phyloP scores from a whole-genome alignment of 176 grass and related monocot species.

The Cenchrus americanus region DNA sequence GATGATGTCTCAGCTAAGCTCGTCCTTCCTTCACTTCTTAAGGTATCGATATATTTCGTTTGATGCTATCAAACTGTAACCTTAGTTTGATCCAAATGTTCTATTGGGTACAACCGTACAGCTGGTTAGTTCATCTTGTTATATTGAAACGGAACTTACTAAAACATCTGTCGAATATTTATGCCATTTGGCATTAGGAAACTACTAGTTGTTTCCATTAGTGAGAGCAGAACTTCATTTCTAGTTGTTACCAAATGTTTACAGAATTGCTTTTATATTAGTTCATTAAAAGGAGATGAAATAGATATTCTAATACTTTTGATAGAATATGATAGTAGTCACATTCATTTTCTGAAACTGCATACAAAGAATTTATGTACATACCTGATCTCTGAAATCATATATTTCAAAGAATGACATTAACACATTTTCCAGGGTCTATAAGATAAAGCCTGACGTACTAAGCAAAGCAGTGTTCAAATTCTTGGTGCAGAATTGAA shows the following conservation, averaged over 20 bases:
- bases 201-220: constrained; percentile 18
- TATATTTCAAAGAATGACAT: constrained; percentile 33
- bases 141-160: too few species aligned
- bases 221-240: too few species aligned
- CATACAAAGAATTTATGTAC: constrained; percentile 2
- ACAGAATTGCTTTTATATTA: background rate
- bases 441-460: constrained; percentile 99
- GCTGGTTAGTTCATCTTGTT: too few species aligned
- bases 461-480: constrained; percentile 98
- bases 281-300: background rate
- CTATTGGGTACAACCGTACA: background rate
- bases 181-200: background rate
- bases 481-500: constrained; percentile 88
- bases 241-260: background rate
- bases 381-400: background rate
- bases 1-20: constrained; percentile 99
- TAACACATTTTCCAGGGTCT: constrained; percentile 59
- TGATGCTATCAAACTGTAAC: background rate
- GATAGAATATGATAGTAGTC: background rate
- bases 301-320: constrained; percentile 10
- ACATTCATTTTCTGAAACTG: constrained; percentile 2
- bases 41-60: constrained; percentile 57
- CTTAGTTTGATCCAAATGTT: constrained; percentile 21
- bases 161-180: background rate
- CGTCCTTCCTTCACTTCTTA: constrained; percentile 95